A percentile compares a stretch with the other conserved stretches of the same genome.
Evolutionary conservation across 2,329 filamentous ascomycete species (phyloP).

Genomic region (Lachnellula occidentalis): DNA sequence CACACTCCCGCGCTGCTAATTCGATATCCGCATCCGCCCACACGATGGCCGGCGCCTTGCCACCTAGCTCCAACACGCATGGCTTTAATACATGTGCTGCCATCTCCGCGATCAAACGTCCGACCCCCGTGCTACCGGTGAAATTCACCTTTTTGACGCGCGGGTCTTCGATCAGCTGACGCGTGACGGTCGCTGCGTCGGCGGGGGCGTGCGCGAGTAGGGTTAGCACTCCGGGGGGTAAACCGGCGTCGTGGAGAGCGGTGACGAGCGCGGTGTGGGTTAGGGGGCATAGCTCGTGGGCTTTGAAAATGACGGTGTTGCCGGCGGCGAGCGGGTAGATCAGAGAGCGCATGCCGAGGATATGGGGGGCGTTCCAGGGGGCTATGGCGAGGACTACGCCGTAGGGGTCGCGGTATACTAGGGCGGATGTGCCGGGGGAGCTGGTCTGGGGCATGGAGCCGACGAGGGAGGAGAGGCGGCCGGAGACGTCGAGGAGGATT

Average conservation of each 20-base stretch:
- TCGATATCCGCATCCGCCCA: slow-evolving; percentile 75
- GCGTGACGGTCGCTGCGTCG: slow-evolving; percentile 62
- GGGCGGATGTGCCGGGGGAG: slow-evolving; percentile 48
- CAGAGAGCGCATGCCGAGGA: slow-evolving; percentile 50
- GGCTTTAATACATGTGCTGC: slow-evolving; percentile 77
- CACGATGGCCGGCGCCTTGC: slow-evolving; percentile 74
- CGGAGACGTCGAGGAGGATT: slow-evolving; percentile 40
- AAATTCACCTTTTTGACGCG: slow-evolving; percentile 78
- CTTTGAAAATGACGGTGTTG: slow-evolving; percentile 73
- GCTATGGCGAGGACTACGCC: slow-evolving; percentile 76
- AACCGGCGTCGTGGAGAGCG: slow-evolving; percentile 66
- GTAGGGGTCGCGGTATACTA: slow-evolving; percentile 70
- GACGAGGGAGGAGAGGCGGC: slow-evolving; percentile 33
- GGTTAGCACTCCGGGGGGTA: slow-evolving; percentile 71
- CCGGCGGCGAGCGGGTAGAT: slow-evolving; percentile 66
- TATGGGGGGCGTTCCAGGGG: slow-evolving; percentile 65
- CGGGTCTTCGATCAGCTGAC: slow-evolving; percentile 60
- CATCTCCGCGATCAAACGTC: slow-evolving; percentile 63
- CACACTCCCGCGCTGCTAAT: slow-evolving; percentile 62
- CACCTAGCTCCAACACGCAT: slow-evolving; percentile 73
- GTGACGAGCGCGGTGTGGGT: slow-evolving; percentile 57
- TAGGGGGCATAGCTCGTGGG: slow-evolving; percentile 61
- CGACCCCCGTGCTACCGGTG: slow-evolving; percentile 71
- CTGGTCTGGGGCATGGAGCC: slow-evolving; percentile 33
- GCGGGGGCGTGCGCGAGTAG: slow-evolving; percentile 60